Conservation (phyloP, 169 alveolate species). For the Sarcocystis neurona region DNA sequence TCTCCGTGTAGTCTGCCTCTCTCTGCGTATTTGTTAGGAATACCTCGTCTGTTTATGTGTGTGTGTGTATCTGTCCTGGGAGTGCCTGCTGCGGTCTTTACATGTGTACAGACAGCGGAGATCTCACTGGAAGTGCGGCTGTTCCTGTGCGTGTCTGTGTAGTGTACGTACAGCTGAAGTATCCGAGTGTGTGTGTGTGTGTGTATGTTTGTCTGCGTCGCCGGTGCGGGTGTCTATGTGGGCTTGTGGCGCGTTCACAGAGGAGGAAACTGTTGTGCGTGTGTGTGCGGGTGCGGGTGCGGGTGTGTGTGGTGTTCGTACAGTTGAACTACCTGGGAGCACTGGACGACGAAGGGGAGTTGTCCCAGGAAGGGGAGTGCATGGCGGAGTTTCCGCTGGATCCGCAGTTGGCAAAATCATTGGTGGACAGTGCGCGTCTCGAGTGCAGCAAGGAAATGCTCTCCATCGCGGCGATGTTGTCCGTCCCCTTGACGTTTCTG, state of each 20-base stretch:
- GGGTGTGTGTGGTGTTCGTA: slow-evolving; percentile 75
- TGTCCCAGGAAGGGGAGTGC: slow-evolving; percentile 93
- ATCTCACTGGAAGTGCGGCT: no score
- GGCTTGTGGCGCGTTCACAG: no score
- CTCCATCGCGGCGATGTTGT: slow-evolving; percentile 82
- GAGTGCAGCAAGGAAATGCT: slow-evolving; percentile 64
- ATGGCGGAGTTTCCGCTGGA: slow-evolving; percentile 99
- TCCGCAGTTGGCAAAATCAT: slow-evolving; percentile 95
- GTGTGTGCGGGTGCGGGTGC: background rate
- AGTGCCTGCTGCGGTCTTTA: no score
- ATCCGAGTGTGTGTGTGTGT: background rate
- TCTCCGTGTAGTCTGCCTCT: no score
- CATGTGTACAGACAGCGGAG: no score
- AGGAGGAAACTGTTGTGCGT: no score
- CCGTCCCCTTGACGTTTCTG: slow-evolving; percentile 91
- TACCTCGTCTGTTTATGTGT: no score
- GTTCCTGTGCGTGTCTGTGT: no score
- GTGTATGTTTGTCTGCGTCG: background rate
- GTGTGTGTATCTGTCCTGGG: no score
- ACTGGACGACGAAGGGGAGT: slow-evolving; percentile 98
- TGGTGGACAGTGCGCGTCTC: slow-evolving; percentile 66
- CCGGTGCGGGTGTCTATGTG: background rate
- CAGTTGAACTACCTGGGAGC: slow-evolving; percentile 95
- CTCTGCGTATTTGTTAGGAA: no score
- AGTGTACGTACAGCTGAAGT: no score